Evolutionary conservation across 164 flowering plant genomes (phyloP).

Genomic region (Stephania japonica): DNA sequence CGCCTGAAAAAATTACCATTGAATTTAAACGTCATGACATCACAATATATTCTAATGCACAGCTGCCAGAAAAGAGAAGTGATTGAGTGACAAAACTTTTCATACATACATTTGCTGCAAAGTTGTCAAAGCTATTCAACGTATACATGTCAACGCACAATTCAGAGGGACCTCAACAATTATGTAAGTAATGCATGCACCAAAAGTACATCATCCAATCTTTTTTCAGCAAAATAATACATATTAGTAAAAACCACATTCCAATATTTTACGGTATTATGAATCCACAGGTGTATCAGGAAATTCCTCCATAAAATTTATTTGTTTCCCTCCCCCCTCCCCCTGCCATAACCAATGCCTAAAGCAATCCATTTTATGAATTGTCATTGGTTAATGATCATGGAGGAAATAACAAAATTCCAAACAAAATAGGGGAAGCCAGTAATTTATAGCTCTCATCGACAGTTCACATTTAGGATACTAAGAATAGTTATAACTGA

Average conservation of each 20-base stretch:
- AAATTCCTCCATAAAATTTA: background rate
- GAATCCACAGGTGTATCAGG: background rate
- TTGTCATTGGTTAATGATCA: too few relatives aligned
- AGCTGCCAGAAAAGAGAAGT: background rate
- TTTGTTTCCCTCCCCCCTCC: background rate
- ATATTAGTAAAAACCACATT: background rate
- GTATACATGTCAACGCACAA: too few relatives aligned
- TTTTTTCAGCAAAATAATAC: background rate
- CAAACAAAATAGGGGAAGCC: background rate
- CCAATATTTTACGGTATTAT: background rate
- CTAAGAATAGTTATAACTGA: background rate
- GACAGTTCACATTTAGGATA: background rate
- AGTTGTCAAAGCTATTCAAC: too few relatives aligned
- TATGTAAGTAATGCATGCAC: too few relatives aligned
- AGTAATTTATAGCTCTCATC: background rate
- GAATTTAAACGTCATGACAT: constrained; percentile 10
- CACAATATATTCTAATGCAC: background rate
- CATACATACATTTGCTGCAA: too few relatives aligned
- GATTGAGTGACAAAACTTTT: too few relatives aligned
- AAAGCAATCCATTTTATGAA: background rate
- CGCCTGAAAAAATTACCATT: constrained; percentile 47
- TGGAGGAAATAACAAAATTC: background rate
- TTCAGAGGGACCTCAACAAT: too few relatives aligned
- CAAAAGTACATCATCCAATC: too few relatives aligned
- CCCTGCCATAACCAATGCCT: background rate